Evolutionary conservation across 163 green algal genomes (phyloP), one percentile per base, ranked within the genome.

Genomic region (Scenedesmus sp.): DNA sequence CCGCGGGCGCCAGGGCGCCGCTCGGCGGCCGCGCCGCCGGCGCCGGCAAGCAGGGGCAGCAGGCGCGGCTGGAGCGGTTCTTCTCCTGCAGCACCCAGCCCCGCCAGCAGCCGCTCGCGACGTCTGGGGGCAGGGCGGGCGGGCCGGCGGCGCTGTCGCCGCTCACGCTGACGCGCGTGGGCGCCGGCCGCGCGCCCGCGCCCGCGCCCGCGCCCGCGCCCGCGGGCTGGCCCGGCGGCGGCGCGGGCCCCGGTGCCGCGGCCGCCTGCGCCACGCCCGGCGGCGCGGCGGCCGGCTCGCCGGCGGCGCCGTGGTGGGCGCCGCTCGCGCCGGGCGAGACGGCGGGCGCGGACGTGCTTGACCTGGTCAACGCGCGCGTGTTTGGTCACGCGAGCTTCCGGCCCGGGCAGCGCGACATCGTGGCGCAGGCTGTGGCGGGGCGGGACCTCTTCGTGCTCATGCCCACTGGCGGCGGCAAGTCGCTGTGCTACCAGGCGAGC

Each of bases 391-490:
- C 42, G 9, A 9, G n/a, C 31, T 85, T 87, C 48, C 65, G 82
- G 26, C 78, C 72, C 17, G 57, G 75, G 69, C 82, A 87, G 78
- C 71, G 76, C 71, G 71, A 80, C 1, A 72, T 87, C 42, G 91
- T 96, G 44, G 92, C 95, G 72, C 87, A 92, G 29, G 91, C 88
- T 5, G 71, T 95, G 63, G 77, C 73, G 2, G 77, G 80, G 2
- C 75, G 80, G 28, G 91, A 97, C 82, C 83, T 90, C 24, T 94
- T 95, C 81, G 89, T 95, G 42, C 84, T 97, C 33, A 96, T 97
- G 93, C 93, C 93, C 1, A 97, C 91, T 5, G 93, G 93, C 17
- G 92, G 90, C 39, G 92, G 88, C 81, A 97, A 97, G 86, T 90
- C 77, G 44, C 76, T 97, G 60, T 95, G 89, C 69, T 97, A 94